These are phyloP conservation scores for Trichomonas gallinae DNA, from an alignment of 208 protist genomes.

Conservation along the genomic window DNA sequence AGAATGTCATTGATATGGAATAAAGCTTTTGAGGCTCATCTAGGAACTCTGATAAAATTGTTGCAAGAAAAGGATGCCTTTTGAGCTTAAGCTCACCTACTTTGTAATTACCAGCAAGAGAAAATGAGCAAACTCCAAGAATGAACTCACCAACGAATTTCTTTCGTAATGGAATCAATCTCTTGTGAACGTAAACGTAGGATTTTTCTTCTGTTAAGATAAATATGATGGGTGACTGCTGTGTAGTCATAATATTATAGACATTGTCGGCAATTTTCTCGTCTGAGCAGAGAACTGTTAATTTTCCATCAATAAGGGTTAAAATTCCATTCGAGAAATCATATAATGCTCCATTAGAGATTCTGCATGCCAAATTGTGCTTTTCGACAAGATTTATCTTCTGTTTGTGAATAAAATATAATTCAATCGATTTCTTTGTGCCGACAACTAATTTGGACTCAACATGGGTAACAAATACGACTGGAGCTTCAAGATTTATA, in stretches of 20 bases:
- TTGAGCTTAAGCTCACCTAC: neutral
- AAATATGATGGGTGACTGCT: neutral
- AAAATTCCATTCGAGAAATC: neutral
- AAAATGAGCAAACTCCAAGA: neutral
- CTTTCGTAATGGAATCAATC: neutral
- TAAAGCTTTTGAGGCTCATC: neutral
- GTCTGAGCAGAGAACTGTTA: neutral
- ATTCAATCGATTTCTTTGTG: neutral
- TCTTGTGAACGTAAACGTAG: neutral
- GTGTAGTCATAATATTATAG: neutral
- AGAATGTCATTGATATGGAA: neutral
- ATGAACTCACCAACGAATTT: neutral
- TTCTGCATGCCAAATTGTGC: neutral
- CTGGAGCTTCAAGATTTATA: neutral
- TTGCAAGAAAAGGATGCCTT: neutral
- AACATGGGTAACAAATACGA: neutral
- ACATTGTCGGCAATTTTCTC: neutral
- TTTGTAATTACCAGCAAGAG: neutral
- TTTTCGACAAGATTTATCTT: neutral
- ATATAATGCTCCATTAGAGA: neutral
- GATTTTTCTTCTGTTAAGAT: neutral
- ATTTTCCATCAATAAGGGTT: neutral
- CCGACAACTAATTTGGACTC: neutral
- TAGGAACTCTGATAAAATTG: neutral
- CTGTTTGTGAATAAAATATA: neutral